Base-by-base conservation (phyloP, 2,329 filamentous ascomycete species). In the Ascochyta viciae-villosae region DNA sequence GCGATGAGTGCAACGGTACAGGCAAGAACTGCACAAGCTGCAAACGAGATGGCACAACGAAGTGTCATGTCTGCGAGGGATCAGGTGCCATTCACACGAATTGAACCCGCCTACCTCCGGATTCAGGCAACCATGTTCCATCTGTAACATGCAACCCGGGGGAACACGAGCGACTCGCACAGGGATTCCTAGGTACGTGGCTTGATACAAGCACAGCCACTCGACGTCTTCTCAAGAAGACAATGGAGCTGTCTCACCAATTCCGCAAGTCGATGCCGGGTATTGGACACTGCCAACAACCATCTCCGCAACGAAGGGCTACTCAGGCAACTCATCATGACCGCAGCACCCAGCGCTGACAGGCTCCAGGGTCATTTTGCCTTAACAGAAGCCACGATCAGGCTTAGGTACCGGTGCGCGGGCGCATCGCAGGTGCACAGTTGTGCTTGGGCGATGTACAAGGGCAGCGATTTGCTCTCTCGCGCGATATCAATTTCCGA, bases 11-110 rank as follows among this genome's bases (percentile, higher is more conserved):
- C 61, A 67, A 68, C 47, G 72, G 72, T 49, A 62, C 44, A 13
- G 67, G 63, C 42, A 54, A 39, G 13, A 56, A 66, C 52, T 72
- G 70, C 50, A 43, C 42, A 22, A 53, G 62, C 22, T 74, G 72
- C 66, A 73, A 73, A 52, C 54, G 65, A 35, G 54, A 62, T 4
- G 72, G 69, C 45, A 63, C 51, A 23, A 52, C 63, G 35, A 72
- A 66, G 38, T 74, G 72, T 56, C 61, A 67, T 52, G 61, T 71
- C 22, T 74, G 72, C 54, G 72, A 74, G 49, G 72, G 72, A 61
- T 57, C 68, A 44, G 72, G 72, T 50, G 66, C 64, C 35, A 74
- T 74, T 44, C 64, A 73, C 45, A 66, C 67, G 37, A 67, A 73
- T 54, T 72, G 58, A 67, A 29, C 8, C 58, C 56, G 38, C 46